Percentiles rank a stretch among this genome's conserved stretches.
Conservation (phyloP, 169 alveolate species). For the Babesia bovis region DNA sequence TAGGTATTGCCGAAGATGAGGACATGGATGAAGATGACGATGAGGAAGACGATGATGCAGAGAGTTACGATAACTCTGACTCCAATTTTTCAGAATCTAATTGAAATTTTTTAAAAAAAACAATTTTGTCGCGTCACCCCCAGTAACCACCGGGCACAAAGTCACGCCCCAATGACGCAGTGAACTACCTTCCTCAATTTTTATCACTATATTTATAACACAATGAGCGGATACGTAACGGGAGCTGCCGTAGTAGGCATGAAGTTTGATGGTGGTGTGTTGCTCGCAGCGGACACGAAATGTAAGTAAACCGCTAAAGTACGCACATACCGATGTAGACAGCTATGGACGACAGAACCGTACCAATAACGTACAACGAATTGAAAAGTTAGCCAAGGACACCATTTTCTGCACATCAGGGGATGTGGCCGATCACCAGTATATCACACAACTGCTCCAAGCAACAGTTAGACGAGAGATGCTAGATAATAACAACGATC, state of each 20-base stretch:
- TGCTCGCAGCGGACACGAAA: constrained; percentile 66
- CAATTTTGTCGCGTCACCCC: constrained; percentile 10
- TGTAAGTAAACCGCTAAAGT: constrained; percentile 16
- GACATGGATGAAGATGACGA: constrained; percentile 78
- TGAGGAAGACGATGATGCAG: constrained; percentile 72
- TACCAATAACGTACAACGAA: constrained; percentile 27
- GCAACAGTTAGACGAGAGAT: constrained; percentile 34
- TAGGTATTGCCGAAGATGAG: constrained; percentile 78
- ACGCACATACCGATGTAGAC: constrained; percentile 6
- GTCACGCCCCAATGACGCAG: background rate
- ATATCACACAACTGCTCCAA: constrained; percentile 45
- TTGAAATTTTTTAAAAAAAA: background rate
- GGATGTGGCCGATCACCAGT: constrained; percentile 69
- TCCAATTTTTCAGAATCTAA: constrained; percentile 58
- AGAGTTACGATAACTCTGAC: constrained; percentile 61
- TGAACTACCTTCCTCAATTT: background rate
- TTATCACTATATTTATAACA: background rate
- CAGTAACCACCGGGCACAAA: background rate
- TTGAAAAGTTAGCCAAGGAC: constrained; percentile 36
- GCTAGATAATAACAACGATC: constrained; percentile 54
- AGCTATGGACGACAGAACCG: constrained; percentile 61
- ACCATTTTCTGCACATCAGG: constrained; percentile 67
- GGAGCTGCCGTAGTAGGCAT: constrained; percentile 65
- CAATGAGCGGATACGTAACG: constrained; percentile 60
- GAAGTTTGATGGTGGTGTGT: constrained; percentile 64